These are phyloP conservation scores for Aspergillus hancockii DNA, from an alignment of 495 filamentous ascomycete species.

Conservation along the genomic window DNA sequence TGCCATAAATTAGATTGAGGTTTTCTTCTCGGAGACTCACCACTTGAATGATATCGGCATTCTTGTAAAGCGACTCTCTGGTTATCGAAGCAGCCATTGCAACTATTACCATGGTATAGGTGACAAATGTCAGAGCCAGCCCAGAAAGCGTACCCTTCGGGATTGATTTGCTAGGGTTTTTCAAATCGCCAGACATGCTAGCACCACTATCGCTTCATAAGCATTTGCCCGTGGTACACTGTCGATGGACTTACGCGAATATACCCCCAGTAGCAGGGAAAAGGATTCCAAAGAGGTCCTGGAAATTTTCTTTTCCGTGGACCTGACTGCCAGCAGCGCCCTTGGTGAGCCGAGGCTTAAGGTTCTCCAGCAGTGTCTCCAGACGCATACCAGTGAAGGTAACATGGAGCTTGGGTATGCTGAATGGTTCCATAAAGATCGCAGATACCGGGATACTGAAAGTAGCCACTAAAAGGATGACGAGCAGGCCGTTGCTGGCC, in stretches of 20 bases:
- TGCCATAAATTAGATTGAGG: not conserved
- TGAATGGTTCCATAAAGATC: constrained; percentile 66
- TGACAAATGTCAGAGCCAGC: constrained; percentile 70
- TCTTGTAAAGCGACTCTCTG: constrained; percentile 69
- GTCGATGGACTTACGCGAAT: constrained; percentile 53
- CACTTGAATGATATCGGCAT: constrained; percentile 77
- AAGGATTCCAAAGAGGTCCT: constrained; percentile 82
- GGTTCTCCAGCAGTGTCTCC: constrained; percentile 68
- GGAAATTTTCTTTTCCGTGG: constrained; percentile 69
- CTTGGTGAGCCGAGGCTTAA: constrained; percentile 67
- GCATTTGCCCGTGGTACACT: constrained; percentile 8
- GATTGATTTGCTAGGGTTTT: constrained; percentile 81
- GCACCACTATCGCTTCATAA: constrained; percentile 57
- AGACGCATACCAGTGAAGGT: constrained; percentile 75
- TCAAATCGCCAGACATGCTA: constrained; percentile 86
- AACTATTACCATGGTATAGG: constrained; percentile 75
- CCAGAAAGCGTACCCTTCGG: constrained; percentile 79
- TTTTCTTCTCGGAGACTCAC: constrained; percentile 34
- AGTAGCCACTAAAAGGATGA: constrained; percentile 71
- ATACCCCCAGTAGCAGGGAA: constrained; percentile 84
- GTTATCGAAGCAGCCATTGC: constrained; percentile 79
- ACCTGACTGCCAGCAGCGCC: constrained; percentile 68
- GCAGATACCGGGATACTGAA: constrained; percentile 82
- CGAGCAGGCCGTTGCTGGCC: constrained; percentile 76
- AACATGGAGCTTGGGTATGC: constrained; percentile 58